Percentiles rank a stretch among this genome's conserved stretches.
Evolutionary conservation across 75 land plant species (phyloP).

Genomic region (Larix kaempferi): DNA sequence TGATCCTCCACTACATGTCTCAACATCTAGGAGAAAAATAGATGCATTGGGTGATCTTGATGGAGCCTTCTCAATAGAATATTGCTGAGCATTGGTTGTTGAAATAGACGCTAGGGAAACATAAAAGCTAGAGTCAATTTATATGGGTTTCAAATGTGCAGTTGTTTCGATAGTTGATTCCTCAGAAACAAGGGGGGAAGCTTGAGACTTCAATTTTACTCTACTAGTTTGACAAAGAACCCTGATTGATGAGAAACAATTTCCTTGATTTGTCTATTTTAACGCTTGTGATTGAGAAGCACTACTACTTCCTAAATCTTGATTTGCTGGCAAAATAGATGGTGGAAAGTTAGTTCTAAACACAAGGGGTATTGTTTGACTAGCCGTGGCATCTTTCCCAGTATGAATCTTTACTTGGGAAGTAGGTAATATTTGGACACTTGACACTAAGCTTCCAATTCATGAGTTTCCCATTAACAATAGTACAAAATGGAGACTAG

Average conservation of each 20-base stretch:
- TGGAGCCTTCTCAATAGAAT: background rate
- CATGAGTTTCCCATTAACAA: no score
- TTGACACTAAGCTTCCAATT: background rate
- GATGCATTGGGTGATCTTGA: background rate
- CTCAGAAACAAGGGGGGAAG: background rate
- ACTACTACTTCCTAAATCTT: background rate
- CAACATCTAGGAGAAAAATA: background rate
- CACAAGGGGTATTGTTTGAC: background rate
- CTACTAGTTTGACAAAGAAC: background rate
- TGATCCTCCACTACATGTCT: background rate
- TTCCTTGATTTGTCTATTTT: background rate
- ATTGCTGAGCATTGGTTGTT: background rate
- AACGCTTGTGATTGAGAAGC: background rate
- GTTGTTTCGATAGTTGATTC: background rate
- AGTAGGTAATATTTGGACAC: constrained; percentile 3
- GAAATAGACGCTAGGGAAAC: background rate
- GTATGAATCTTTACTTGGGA: constrained; percentile 4
- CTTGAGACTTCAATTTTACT: constrained; percentile 1
- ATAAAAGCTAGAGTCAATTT: background rate
- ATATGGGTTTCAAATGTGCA: background rate
- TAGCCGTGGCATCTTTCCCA: background rate
- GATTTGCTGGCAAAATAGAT: background rate
- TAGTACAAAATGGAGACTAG: no score
- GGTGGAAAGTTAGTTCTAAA: background rate
- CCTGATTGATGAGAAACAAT: background rate